Percentiles rank a stretch among this genome's conserved stretches.
Conservation (phyloP, 768 basidiomycete species). For the Rhodotorula toruloides region DNA sequence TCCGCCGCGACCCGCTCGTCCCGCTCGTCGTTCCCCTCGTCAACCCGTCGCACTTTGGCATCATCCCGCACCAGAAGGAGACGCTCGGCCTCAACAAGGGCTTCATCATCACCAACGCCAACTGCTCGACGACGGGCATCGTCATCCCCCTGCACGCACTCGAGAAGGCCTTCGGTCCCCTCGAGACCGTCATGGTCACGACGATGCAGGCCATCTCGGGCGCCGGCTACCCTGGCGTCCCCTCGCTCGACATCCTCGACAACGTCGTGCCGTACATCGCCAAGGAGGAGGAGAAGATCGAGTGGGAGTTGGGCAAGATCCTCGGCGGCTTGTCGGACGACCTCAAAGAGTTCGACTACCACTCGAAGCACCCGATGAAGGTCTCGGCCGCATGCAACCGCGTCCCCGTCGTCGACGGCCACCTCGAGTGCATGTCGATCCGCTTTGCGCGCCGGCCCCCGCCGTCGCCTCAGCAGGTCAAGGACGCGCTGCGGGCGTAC, state of each 20-base stretch:
- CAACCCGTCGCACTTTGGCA: constrained; percentile 76
- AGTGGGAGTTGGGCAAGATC: constrained; percentile 98
- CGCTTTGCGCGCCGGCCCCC: constrained; percentile 73
- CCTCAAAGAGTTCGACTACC: constrained; percentile 72
- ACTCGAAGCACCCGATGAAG: constrained; percentile 68
- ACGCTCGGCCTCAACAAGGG: constrained; percentile 60
- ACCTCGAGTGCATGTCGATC: constrained; percentile 83
- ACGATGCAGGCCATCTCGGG: constrained; percentile 98
- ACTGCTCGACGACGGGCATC: constrained; percentile 91
- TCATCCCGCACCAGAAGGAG: constrained; percentile 72
- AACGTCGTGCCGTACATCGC: constrained; percentile 91
- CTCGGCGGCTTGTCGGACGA: constrained; percentile 69
- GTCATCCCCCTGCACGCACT: constrained; percentile 87
- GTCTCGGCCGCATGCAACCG: constrained; percentile 91
- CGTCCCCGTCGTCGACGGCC: constrained; percentile 92
- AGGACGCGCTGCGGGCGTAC: constrained; percentile 68
- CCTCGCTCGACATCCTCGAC: constrained; percentile 84
- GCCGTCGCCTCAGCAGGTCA: constrained; percentile 79
- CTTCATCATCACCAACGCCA: constrained; percentile 97
- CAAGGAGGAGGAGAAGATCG: constrained; percentile 91
- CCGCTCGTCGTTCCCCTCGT: constrained; percentile 96
- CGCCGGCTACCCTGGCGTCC: constrained; percentile 92
- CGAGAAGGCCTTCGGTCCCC: constrained; percentile 85
- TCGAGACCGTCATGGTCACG: constrained; percentile 83
- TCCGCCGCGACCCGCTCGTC: constrained; percentile 80